Evolutionary conservation across 306 rosid species (phyloP), one percentile per base, ranked within the genome.

Genomic region (Lathyrus sativus): DNA sequence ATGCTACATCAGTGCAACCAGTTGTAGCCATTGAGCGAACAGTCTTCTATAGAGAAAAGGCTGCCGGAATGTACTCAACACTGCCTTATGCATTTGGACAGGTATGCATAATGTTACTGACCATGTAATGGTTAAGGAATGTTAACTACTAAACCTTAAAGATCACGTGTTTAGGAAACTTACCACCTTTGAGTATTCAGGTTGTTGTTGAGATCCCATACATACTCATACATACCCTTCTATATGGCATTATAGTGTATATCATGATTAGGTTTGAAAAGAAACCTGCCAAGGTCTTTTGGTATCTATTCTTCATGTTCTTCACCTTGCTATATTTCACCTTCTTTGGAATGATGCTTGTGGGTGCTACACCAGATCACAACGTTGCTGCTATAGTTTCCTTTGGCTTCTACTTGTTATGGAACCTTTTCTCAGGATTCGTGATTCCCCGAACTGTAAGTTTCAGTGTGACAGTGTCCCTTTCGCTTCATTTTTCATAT

Each of bases 351-450:
- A 92, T 92, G 98, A 85, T 92, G 96, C 75, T 84, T 63, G 88
- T 85, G 69, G 96, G 91, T 29, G 72, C 87, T 19, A 86, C 88
- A 55, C 96, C 92, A 0, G 86, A 86, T 81, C 91, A 83, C 74
- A 76, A 85, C 53, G 65, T 85, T 38, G 90, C 96, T 41, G 83
- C 85, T 24, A 83, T 92, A 66, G 70, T 83, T 42, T 88, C 96
- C 42, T 82, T 86, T 45, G 74, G 81, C 24, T 88, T 88, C 85
- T 92, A 83, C 74, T 75, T 85, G 75, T 45, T 88, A 66, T 92
- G 93, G 98, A 92, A 92, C 72, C 85, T 88, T 49, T 92, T 90
- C 82, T 92, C 96, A 0, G 96, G 96, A 54, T 92, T 92, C 14
- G 58, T 92, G 18, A 41, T 92, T 58, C 98, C 96, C 46, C 65